Evolutionary conservation across 345 rosid genomes (phyloP).

Genomic region (Corchorus capsularis): DNA sequence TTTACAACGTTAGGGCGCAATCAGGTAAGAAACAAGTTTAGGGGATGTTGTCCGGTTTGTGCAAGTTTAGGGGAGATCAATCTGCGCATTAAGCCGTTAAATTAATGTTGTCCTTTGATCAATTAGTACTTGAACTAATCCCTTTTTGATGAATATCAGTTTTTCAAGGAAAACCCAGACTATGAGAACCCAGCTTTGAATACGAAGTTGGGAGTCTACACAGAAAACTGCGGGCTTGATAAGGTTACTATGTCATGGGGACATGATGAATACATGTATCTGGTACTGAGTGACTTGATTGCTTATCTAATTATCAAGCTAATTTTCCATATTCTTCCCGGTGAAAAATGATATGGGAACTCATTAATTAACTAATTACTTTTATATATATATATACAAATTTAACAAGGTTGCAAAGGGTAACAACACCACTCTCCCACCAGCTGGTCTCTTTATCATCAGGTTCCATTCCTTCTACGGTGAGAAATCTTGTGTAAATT

Average conservation of each 20-base stretch:
- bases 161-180: conserved; percentile 60
- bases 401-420: conserved; percentile 51
- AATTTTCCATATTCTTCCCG: background rate
- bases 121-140: background rate
- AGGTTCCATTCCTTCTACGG: conserved; percentile 67
- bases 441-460: conserved; percentile 63
- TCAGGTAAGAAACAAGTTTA: too few relatives aligned
- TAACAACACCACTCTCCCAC: conserved; percentile 57
- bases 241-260: conserved; percentile 65
- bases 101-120: background rate
- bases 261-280: conserved; percentile 69
- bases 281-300: conserved; percentile 36
- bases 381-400: too few relatives aligned
- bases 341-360: background rate
- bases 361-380: background rate
- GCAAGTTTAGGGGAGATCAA: too few relatives aligned
- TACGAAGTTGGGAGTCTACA: conserved; percentile 51
- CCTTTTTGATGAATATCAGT: conserved; percentile 26
- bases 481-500: conserved; percentile 17
- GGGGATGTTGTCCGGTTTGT: too few relatives aligned
- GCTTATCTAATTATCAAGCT: background rate
- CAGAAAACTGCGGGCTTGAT: conserved; percentile 52
- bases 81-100: too few relatives aligned
- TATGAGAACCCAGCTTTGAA: conserved; percentile 43
- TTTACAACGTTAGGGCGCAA: too few relatives aligned